Percentiles rank a stretch among this genome's conserved stretches.
Evolutionary conservation across 495 filamentous ascomycete genomes (phyloP).

Genomic region (Hypomontagnella submonticulosa): DNA sequence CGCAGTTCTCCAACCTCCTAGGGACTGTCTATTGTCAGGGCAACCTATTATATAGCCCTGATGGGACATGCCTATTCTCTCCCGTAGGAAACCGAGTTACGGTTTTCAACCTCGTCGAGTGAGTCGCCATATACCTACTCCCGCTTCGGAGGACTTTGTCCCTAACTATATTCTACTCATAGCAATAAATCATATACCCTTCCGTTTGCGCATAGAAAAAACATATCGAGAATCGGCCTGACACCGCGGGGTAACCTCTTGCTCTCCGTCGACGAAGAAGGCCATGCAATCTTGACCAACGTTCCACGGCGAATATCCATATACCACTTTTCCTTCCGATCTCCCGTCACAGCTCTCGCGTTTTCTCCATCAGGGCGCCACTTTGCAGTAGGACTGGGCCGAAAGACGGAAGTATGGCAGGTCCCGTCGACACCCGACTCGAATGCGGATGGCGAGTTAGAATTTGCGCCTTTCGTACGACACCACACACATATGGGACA

Average conservation of each 20-base stretch:
- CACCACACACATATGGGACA: slow-evolving; percentile 88
- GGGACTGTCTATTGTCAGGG: slow-evolving; percentile 98
- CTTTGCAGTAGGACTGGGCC: slow-evolving; percentile 86
- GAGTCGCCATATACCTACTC: slow-evolving; percentile 46
- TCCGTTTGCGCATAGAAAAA: slow-evolving; percentile 92
- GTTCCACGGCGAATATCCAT: slow-evolving; percentile 84
- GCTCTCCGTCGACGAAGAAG: slow-evolving; percentile 93
- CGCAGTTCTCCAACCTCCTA: slow-evolving; percentile 90
- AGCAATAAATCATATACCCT: slow-evolving; percentile 97
- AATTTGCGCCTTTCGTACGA: slow-evolving; percentile 93
- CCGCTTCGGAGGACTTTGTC: not conserved
- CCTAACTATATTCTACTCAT: slow-evolving; percentile 41
- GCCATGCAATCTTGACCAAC: slow-evolving; percentile 90
- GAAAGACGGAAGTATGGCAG: slow-evolving; percentile 93
- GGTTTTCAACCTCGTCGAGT: slow-evolving; percentile 97
- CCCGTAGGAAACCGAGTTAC: slow-evolving; percentile 96
- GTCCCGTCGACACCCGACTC: slow-evolving; percentile 87
- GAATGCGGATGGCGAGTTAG: slow-evolving; percentile 80
- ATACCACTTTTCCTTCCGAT: slow-evolving; percentile 93
- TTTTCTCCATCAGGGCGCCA: slow-evolving; percentile 92
- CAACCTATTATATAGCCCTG: slow-evolving; percentile 95
- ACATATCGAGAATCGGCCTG: slow-evolving; percentile 87
- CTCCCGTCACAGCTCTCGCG: slow-evolving; percentile 80
- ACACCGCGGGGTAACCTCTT: slow-evolving; percentile 90
- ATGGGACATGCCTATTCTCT: slow-evolving; percentile 95